These are phyloP conservation scores for Microascus cirrosus DNA, from an alignment of 2,329 filamentous ascomycete species.

Conservation along the genomic window DNA sequence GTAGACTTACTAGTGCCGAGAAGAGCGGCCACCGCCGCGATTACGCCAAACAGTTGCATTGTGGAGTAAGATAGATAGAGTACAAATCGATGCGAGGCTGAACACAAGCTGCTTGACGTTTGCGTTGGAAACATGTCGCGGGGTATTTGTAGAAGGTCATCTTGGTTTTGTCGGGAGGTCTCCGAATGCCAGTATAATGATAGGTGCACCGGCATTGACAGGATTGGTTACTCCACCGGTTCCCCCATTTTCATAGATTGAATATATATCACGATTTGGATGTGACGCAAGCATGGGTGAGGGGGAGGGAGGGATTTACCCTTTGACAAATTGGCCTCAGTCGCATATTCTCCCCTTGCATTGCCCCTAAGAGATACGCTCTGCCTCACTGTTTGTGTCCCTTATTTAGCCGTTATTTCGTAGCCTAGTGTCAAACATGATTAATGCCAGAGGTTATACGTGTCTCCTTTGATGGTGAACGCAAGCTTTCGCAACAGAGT, in stretches of 20 bases:
- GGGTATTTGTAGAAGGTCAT: not conserved
- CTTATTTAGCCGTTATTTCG: no score
- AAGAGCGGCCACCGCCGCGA: not conserved
- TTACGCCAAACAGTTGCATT: not conserved
- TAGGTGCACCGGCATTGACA: not conserved
- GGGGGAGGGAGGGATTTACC: not conserved
- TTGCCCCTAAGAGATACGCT: no score
- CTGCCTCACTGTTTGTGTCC: no score
- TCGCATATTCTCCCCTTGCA: no score
- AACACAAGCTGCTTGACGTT: not conserved
- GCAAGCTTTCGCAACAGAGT: no score
- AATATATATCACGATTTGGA: not conserved
- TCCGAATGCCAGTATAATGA: not conserved
- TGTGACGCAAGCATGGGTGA: not conserved
- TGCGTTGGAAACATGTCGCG: not conserved
- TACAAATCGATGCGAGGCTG: not conserved
- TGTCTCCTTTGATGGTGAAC: no score
- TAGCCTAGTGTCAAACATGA: no score
- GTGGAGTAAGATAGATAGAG: not conserved
- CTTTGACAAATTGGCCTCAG: not conserved
- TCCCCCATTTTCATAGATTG: not conserved
- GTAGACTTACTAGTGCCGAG: conserved; percentile 1
- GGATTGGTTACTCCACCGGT: not conserved
- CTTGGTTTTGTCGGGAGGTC: not conserved
- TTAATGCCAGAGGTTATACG: no score